These are phyloP conservation scores for Amanita pallidorosea DNA, from an alignment of 768 basidiomycete genomes.

Conservation along the genomic window DNA sequence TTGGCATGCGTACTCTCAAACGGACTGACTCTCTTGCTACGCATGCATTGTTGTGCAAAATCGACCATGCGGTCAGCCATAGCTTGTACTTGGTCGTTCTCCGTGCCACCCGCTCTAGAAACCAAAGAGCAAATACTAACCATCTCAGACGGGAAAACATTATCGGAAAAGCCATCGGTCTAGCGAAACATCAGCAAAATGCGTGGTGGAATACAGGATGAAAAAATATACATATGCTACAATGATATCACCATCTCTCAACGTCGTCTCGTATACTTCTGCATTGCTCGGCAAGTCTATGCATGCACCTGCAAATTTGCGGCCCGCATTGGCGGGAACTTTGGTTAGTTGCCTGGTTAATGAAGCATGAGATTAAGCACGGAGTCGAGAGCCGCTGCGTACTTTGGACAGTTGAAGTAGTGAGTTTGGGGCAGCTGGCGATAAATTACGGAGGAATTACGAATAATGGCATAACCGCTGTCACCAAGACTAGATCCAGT, in stretches of 20 bases:
- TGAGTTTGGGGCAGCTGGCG: conserved; percentile 39
- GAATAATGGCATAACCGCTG: conserved; percentile 65
- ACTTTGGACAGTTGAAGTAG: conserved; percentile 50
- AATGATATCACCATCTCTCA: conserved; percentile 42
- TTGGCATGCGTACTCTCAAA: conserved; percentile 47
- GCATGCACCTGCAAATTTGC: conserved; percentile 38
- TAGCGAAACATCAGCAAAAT: conserved; percentile 11
- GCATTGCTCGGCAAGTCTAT: conserved; percentile 42
- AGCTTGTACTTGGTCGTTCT: conserved; percentile 51
- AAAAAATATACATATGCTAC: conserved; percentile 31
- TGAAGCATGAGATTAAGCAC: conserved; percentile 11
- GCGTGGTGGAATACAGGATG: conserved; percentile 12
- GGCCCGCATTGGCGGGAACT: conserved; percentile 31
- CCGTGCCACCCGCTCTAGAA: conserved; percentile 41
- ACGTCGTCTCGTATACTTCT: conserved; percentile 29
- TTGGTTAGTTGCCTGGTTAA: conserved; percentile 40
- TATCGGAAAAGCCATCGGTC: conserved; percentile 49
- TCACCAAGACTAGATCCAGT: conserved; percentile 52
- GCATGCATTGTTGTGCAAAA: conserved; percentile 64
- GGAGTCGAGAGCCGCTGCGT: conserved; percentile 8
- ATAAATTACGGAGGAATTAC: conserved; percentile 54
- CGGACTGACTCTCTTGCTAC: conserved; percentile 55
- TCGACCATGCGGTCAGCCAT: conserved; percentile 68
- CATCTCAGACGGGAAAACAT: conserved; percentile 63
- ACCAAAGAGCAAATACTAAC: conserved; percentile 59